Conservation (phyloP, 371 early-diverging fungal genomes). For the Lichtheimia ornata region DNA sequence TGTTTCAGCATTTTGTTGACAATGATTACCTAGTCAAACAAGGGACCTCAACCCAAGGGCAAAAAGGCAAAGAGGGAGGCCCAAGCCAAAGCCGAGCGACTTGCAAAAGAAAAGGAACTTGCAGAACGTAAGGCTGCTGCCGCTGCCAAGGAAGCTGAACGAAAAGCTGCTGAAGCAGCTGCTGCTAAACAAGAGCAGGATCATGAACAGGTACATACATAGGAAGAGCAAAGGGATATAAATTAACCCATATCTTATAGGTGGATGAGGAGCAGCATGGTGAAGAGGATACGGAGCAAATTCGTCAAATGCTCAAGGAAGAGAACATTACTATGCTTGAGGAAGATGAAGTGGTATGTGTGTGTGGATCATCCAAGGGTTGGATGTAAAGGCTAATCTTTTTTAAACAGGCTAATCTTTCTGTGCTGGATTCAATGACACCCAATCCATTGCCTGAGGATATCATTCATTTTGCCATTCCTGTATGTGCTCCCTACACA, state of each 20-base stretch:
- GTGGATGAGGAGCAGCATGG: conserved; percentile 22
- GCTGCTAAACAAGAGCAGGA: conserved; percentile 1
- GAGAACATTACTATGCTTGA: conserved; percentile 73
- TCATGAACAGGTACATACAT: conserved; percentile 3
- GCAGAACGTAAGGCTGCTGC: conserved; percentile 13
- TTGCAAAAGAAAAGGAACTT: conserved; percentile 15
- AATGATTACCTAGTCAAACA: conserved; percentile 53
- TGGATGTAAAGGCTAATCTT: background rate
- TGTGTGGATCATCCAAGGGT: background rate
- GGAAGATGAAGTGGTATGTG: conserved; percentile 56
- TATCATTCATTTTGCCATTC: conserved; percentile 85
- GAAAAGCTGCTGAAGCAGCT: conserved; percentile 6
- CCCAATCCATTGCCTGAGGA: conserved; percentile 81
- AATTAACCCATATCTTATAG: background rate
- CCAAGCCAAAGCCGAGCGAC: conserved; percentile 51
- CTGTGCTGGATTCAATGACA: conserved; percentile 79
- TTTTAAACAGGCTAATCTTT: conserved; percentile 47
- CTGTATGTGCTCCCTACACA: conserved; percentile 95
- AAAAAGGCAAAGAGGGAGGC: conserved; percentile 71
- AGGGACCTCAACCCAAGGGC: conserved; percentile 74
- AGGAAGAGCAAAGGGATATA: background rate
- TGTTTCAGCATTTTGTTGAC: too few relatives aligned
- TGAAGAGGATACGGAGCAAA: conserved; percentile 56
- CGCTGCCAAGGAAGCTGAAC: background rate
- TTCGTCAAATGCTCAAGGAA: conserved; percentile 71